Conservation (phyloP, 208 protist genomes). For the Trypanosoma mega region DNA sequence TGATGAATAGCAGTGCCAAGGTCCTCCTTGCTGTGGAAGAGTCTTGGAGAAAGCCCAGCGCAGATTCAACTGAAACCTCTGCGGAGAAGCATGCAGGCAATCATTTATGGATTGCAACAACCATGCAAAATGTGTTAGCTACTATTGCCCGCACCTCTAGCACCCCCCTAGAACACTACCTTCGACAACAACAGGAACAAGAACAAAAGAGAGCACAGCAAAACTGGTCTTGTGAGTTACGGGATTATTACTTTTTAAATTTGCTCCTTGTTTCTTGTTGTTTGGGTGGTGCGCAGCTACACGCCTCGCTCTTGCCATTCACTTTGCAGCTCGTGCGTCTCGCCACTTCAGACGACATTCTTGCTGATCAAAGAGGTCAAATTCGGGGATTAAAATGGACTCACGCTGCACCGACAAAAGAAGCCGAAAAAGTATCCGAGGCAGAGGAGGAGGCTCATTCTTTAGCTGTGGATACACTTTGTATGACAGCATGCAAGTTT, state of each 20-base stretch:
- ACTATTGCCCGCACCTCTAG: constrained; percentile 1
- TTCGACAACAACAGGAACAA: background rate
- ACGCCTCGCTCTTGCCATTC: constrained; percentile 5
- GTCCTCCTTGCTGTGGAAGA: constrained; percentile 8
- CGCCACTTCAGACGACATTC: constrained; percentile 8
- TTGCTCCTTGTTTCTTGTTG: constrained; percentile 13
- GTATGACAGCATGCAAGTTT: constrained; percentile 17
- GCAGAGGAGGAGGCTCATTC: background rate
- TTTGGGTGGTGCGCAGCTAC: background rate
- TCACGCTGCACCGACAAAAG: too few relatives aligned
- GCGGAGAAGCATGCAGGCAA: background rate
- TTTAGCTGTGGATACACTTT: constrained; percentile 10
- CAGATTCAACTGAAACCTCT: background rate
- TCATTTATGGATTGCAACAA: constrained; percentile 5
- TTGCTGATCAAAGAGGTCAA: background rate
- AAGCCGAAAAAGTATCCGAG: too few relatives aligned
- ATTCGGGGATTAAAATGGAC: too few relatives aligned
- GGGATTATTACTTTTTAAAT: constrained; percentile 20
- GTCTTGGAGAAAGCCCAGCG: background rate
- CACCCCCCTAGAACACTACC: background rate
- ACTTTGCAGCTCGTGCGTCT: constrained; percentile 15
- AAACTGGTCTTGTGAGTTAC: background rate
- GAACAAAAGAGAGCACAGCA: background rate
- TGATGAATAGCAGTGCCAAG: constrained; percentile 15
- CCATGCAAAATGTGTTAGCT: background rate